A percentile compares a stretch with the other conserved stretches of the same genome.
These are phyloP conservation scores for Pholiota conissans DNA, from an alignment of 768 basidiomycete species.

Conservation along the genomic window DNA sequence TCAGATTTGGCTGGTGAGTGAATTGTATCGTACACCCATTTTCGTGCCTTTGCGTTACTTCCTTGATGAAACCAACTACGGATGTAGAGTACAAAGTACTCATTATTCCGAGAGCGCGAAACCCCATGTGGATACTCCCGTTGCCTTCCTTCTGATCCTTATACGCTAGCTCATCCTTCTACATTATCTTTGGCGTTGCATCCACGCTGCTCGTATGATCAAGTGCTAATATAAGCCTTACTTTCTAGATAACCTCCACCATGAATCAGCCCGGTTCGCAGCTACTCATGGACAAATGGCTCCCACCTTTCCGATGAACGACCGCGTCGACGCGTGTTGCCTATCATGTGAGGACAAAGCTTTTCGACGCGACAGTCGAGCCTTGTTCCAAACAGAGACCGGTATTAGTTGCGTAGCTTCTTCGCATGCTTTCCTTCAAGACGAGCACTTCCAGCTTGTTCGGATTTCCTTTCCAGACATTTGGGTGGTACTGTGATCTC, in stretches of 20 bases:
- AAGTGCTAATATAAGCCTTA: neutral
- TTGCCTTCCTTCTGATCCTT: slow-evolving; percentile 63
- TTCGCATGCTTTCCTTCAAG: neutral
- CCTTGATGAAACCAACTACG: slow-evolving; percentile 26
- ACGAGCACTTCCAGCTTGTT: neutral
- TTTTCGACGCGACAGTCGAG: neutral
- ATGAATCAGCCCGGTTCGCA: neutral
- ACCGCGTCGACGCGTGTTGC: slow-evolving; percentile 1
- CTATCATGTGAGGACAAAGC: slow-evolving; percentile 13
- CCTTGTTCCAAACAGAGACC: neutral
- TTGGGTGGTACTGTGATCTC: neutral
- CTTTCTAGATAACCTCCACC: neutral
- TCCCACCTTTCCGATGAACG: slow-evolving; percentile 11
- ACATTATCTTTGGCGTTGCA: neutral
- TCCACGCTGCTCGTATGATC: neutral
- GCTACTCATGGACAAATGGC: neutral
- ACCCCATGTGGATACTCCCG: slow-evolving; percentile 58
- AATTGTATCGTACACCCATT: neutral
- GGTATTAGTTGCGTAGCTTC: neutral
- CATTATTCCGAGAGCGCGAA: slow-evolving; percentile 31
- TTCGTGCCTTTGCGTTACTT: neutral
- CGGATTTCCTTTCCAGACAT: neutral
- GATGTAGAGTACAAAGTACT: slow-evolving; percentile 27
- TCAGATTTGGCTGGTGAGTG: slow-evolving; percentile 8
- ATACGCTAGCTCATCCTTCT: slow-evolving; percentile 6